Percentiles rank a stretch among this genome's conserved stretches.
These are phyloP conservation scores for Fusarium avenaceum DNA, from an alignment of 2,329 filamentous ascomycete genomes.

Conservation along the genomic window DNA sequence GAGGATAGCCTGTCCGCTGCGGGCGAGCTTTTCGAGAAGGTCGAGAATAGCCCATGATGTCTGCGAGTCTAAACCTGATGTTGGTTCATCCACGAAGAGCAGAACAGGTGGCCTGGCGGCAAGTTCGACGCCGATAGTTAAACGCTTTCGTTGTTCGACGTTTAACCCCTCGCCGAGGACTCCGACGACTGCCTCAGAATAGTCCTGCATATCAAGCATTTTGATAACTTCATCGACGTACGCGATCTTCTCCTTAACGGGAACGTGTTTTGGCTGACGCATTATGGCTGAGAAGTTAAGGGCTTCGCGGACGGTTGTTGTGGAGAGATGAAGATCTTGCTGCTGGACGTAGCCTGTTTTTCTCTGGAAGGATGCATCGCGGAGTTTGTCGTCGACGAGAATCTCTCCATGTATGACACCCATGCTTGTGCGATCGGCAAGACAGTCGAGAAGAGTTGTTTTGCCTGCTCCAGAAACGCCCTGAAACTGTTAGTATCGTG, in stretches of 20 bases:
- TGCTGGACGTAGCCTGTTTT: slow-evolving; percentile 95
- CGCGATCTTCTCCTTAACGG: slow-evolving; percentile 81
- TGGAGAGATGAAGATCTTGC: slow-evolving; percentile 88
- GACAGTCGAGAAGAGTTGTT: slow-evolving; percentile 87
- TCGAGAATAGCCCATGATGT: slow-evolving; percentile 70
- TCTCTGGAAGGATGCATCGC: slow-evolving; percentile 87
- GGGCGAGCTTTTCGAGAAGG: slow-evolving; percentile 70
- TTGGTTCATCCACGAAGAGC: slow-evolving; percentile 71
- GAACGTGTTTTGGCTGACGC: slow-evolving; percentile 82
- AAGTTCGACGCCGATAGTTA: slow-evolving; percentile 70
- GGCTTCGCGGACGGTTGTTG: slow-evolving; percentile 88
- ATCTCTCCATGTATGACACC: slow-evolving; percentile 90
- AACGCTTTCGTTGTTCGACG: slow-evolving; percentile 73
- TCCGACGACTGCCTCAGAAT: slow-evolving; percentile 91
- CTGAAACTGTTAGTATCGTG: too few relatives aligned
- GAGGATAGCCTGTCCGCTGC: slow-evolving; percentile 62
- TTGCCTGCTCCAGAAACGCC: slow-evolving; percentile 94
- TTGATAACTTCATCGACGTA: slow-evolving; percentile 96
- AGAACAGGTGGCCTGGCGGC: slow-evolving; percentile 67
- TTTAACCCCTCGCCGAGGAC: slow-evolving; percentile 89
- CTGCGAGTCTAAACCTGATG: slow-evolving; percentile 69
- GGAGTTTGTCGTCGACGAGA: slow-evolving; percentile 73
- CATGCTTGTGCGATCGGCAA: slow-evolving; percentile 89
- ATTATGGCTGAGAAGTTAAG: slow-evolving; percentile 88
- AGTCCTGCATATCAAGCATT: slow-evolving; percentile 89